Percentiles rank a stretch among this genome's conserved stretches.
Evolutionary conservation across 345 rosid species (phyloP).

Genomic region (Atalantia buxifolia): DNA sequence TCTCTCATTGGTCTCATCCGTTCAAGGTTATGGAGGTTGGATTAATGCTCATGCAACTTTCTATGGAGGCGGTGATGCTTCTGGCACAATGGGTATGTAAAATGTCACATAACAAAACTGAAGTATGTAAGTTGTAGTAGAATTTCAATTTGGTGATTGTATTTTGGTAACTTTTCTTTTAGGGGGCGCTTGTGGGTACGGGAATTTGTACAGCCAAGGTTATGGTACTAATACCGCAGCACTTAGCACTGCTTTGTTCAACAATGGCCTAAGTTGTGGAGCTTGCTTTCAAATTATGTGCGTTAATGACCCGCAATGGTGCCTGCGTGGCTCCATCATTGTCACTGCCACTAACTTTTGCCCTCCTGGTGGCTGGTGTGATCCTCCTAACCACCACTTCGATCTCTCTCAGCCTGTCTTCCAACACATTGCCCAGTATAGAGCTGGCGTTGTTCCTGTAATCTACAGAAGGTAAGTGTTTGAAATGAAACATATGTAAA

Average conservation of each 20-base stretch:
- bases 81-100: conserved; percentile 75
- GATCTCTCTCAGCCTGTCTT: conserved; percentile 79
- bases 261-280: conserved; percentile 67
- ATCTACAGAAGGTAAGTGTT: conserved; percentile 54
- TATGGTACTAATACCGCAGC: conserved; percentile 75
- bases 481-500: too few relatives aligned
- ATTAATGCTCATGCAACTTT: conserved; percentile 73
- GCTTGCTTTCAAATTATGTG: conserved; percentile 62
- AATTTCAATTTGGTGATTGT: neutral
- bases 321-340: conserved; percentile 55
- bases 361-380: conserved; percentile 88
- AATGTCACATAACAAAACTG: neutral
- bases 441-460: conserved; percentile 73
- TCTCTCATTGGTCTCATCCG: conserved; percentile 26
- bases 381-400: conserved; percentile 73
- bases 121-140: neutral
- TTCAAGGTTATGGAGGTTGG: conserved; percentile 55
- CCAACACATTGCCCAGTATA: conserved; percentile 63
- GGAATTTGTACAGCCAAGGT: conserved; percentile 66
- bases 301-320: conserved; percentile 72
- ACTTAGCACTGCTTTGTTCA: conserved; percentile 61
- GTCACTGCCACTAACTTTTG: conserved; percentile 86
- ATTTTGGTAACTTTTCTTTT: too few relatives aligned
- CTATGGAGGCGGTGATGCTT: conserved; percentile 80
- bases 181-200: conserved; percentile 89